These are phyloP conservation scores for Cinnamomum chago DNA, from an alignment of 164 flowering plant species.

Conservation along the genomic window DNA sequence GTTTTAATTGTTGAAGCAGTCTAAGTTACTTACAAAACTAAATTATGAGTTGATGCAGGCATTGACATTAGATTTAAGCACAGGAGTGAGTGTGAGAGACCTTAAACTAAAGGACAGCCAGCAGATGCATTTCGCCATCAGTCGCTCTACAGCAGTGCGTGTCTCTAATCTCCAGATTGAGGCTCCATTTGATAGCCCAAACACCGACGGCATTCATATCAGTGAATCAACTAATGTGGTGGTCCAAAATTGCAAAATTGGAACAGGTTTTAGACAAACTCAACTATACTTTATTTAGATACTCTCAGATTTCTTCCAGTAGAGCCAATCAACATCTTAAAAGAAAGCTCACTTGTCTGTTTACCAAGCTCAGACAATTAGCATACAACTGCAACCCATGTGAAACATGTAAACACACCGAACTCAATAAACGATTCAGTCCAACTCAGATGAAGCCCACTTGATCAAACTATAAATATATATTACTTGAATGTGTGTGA, in stretches of 20 bases:
- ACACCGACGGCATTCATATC: slow-evolving; percentile 97
- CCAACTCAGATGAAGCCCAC: too few relatives aligned
- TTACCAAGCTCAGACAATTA: background rate
- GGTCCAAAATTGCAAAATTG: slow-evolving; percentile 67
- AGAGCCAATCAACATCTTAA: background rate
- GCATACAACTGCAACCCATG: background rate
- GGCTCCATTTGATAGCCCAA: slow-evolving; percentile 89
- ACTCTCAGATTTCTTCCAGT: background rate
- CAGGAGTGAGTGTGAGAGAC: slow-evolving; percentile 57
- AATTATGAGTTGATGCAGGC: slow-evolving; percentile 50
- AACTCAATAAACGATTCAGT: too few relatives aligned
- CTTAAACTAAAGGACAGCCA: slow-evolving; percentile 78
- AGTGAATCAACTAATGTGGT: slow-evolving; percentile 68
- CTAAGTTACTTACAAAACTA: background rate
- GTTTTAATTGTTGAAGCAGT: background rate
- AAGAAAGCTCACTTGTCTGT: background rate
- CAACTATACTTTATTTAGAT: background rate
- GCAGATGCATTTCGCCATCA: slow-evolving; percentile 79
- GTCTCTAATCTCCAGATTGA: slow-evolving; percentile 44
- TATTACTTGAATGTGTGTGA: too few relatives aligned
- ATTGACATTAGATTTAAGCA: slow-evolving; percentile 78
- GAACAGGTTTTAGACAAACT: slow-evolving; percentile 62
- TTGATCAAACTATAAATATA: too few relatives aligned
- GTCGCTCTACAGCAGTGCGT: slow-evolving; percentile 52
- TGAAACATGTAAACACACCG: background rate